Conservation (phyloP, 768 basidiomycete genomes). For the Saitozyma podzolica region DNA sequence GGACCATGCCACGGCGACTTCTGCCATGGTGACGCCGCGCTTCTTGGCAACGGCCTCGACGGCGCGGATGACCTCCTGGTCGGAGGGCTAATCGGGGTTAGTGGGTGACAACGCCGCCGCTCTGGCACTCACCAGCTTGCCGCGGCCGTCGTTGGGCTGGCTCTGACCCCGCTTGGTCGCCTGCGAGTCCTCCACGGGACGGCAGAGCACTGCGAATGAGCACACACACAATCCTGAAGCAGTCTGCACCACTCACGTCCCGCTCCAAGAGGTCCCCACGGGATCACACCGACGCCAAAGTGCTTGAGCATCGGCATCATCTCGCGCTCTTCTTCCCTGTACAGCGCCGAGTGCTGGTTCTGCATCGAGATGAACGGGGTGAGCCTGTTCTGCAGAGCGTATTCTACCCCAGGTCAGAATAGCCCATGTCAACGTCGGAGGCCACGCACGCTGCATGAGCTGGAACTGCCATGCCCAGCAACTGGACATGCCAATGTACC, state of each 20-base stretch:
- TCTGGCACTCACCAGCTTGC: constrained; percentile 7
- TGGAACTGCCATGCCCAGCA: constrained; percentile 54
- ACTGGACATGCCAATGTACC: constrained; percentile 55
- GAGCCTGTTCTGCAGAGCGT: constrained; percentile 63
- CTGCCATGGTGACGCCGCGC: constrained; percentile 61
- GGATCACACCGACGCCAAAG: constrained; percentile 62
- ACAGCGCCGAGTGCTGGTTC: constrained; percentile 64
- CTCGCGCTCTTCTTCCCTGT: constrained; percentile 63
- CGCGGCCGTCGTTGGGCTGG: constrained; percentile 16
- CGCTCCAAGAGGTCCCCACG: constrained; percentile 58
- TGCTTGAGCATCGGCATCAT: constrained; percentile 48
- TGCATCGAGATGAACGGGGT: constrained; percentile 70
- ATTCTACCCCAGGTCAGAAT: constrained; percentile 54
- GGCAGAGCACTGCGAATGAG: constrained; percentile 44
- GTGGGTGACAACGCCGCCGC: not conserved
- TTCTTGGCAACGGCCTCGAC: constrained; percentile 63
- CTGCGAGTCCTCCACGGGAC: constrained; percentile 56
- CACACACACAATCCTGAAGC: not conserved
- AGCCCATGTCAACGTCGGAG: not conserved
- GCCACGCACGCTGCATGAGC: constrained; percentile 44
- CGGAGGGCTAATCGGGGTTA: constrained; percentile 6
- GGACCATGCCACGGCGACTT: constrained; percentile 60
- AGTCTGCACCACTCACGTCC: constrained; percentile 47
- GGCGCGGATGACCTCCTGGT: constrained; percentile 47
- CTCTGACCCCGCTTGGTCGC: constrained; percentile 21